Percentiles rank a stretch among this genome's conserved stretches.
Conservation (phyloP, 805 yeast genomes). For the Metschnikowia matae region DNA sequence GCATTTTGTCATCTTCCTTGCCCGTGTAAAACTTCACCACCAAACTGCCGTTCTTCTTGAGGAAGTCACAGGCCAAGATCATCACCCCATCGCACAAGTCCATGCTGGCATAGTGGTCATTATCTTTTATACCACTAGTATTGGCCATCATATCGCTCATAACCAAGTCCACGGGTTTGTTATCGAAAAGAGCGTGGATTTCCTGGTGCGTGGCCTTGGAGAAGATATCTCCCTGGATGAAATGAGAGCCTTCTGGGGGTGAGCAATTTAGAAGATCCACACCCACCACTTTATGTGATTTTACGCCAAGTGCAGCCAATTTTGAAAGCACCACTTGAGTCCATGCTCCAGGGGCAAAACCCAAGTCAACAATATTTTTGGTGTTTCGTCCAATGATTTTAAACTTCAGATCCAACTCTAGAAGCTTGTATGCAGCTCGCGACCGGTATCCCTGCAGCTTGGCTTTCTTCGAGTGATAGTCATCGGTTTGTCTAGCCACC, state of each 20-base stretch:
- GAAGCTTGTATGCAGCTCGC: conserved; percentile 85
- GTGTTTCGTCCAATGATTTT: conserved; percentile 49
- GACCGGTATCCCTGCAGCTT: conserved; percentile 60
- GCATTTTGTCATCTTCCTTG: conserved; percentile 64
- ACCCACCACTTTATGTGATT: conserved; percentile 20
- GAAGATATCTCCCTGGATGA: conserved; percentile 39
- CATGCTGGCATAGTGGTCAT: conserved; percentile 84
- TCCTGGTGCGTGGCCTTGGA: conserved; percentile 49
- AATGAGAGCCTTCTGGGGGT: conserved; percentile 36
- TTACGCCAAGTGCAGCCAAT: conserved; percentile 7
- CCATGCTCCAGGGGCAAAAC: conserved; percentile 34
- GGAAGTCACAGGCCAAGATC: conserved; percentile 64
- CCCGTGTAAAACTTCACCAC: conserved; percentile 88
- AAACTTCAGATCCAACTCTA: conserved; percentile 67
- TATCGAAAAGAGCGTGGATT: conserved; percentile 48
- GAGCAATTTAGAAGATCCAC: conserved; percentile 31
- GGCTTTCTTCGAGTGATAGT: conserved; percentile 65
- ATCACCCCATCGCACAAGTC: conserved; percentile 91
- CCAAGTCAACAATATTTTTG: conserved; percentile 74
- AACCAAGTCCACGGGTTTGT: conserved; percentile 34
- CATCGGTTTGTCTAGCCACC: conserved; percentile 67
- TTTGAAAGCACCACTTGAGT: conserved; percentile 25
- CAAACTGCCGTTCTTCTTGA: conserved; percentile 66
- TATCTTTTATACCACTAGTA: conserved; percentile 75
- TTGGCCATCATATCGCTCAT: conserved; percentile 90